phyloP scores from a whole-genome alignment of 2,329 filamentous ascomycete species.

The Paracorniculantispora psalliotae region DNA sequence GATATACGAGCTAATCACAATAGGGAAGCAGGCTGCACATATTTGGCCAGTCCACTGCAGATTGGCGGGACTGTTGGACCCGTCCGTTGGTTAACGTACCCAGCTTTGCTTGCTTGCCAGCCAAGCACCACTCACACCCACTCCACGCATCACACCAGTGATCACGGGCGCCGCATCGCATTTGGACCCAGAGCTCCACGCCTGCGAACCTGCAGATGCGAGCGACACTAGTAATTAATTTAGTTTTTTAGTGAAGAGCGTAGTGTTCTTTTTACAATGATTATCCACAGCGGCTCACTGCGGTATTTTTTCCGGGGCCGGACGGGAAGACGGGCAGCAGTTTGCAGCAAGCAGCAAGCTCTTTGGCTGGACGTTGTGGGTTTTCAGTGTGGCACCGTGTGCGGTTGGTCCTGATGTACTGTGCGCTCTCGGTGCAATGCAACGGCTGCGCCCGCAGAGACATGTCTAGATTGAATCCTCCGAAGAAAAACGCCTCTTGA shows the following conservation, averaged over 20 bases:
- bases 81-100: constrained; percentile 11
- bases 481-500: neutral
- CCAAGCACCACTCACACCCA: neutral
- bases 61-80: neutral
- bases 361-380: neutral
- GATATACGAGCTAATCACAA: too few relatives aligned
- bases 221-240: neutral
- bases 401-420: neutral
- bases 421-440: neutral
- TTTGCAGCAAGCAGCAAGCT: neutral
- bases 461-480: neutral
- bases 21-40: neutral
- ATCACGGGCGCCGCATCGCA: neutral
- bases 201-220: constrained; percentile 10
- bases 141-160: neutral
- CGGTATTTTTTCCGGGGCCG: constrained; percentile 1
- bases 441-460: constrained; percentile 1
- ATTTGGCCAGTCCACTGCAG: neutral
- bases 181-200: constrained; percentile 7
- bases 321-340: neutral
- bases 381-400: neutral
- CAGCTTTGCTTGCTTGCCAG: too few relatives aligned
- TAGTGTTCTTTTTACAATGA: neutral
- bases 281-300: neutral
- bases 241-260: too few relatives aligned